phyloP scores from a whole-genome alignment of 2,329 filamentous ascomycete species.

The Aspergillus niger region DNA sequence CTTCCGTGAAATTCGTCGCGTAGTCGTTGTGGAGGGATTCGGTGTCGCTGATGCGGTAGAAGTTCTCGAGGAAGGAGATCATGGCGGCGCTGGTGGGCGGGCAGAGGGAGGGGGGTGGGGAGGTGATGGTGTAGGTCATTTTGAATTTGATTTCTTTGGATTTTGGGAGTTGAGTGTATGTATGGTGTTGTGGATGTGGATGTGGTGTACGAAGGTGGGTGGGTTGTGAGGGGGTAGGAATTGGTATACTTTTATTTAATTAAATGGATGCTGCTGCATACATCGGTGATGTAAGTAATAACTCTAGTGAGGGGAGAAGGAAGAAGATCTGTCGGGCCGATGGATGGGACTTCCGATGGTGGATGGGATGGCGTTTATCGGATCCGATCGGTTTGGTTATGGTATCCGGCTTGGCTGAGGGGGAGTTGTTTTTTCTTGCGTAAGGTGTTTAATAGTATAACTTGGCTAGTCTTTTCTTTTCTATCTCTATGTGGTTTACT shows the following conservation, averaged over 20 bases:
- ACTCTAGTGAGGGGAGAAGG: too few relatives aligned
- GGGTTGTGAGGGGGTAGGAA: not conserved
- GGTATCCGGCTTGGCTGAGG: too few relatives aligned
- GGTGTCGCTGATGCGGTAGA: conserved; percentile 41
- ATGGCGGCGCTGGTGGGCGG: conserved; percentile 29
- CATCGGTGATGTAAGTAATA: conserved; percentile 7
- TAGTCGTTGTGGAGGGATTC: conserved; percentile 40
- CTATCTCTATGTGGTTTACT: not conserved
- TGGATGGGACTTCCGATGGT: conserved; percentile 13
- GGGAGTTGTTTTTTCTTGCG: too few relatives aligned
- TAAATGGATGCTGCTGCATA: not conserved
- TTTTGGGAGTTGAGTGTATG: not conserved
- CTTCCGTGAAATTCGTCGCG: conserved; percentile 35
- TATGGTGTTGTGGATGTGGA: not conserved
- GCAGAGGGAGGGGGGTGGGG: conserved; percentile 25
- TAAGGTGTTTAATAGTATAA: too few relatives aligned
- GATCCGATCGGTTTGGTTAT: conserved; percentile 4
- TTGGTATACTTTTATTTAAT: not conserved
- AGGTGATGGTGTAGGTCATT: conserved; percentile 39
- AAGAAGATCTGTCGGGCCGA: too few relatives aligned
- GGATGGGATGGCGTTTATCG: not conserved
- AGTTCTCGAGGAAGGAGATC: conserved; percentile 38
- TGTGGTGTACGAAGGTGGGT: not conserved
- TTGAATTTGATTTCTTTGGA: conserved; percentile 2
- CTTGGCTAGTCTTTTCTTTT: not conserved